Percentiles rank a stretch among this genome's conserved stretches.
phyloP scores from a whole-genome alignment of 495 filamentous ascomycete species.

The Aspergillus olivimuriae region DNA sequence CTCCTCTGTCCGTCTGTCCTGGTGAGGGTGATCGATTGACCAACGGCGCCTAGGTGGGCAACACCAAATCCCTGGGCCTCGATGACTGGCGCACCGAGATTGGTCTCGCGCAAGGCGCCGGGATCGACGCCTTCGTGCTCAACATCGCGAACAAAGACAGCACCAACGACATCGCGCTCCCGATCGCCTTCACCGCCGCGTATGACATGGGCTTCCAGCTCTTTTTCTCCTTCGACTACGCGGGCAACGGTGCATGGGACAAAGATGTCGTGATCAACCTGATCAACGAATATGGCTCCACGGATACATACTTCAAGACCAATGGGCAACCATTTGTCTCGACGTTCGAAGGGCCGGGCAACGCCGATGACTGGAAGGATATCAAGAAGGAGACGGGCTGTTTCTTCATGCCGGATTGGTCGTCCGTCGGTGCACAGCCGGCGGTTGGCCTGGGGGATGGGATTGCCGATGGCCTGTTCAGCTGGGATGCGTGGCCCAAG shows the following conservation, averaged over 20 bases:
- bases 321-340: conserved; percentile 53
- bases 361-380: conserved; percentile 46
- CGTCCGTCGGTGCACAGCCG: conserved; percentile 43
- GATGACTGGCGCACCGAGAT: not conserved
- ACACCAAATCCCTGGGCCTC: not conserved
- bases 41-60: not conserved
- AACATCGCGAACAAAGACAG: not conserved
- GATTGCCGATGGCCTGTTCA: conserved; percentile 54
- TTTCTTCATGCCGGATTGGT: conserved; percentile 60
- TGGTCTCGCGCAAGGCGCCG: not conserved
- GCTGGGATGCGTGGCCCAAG: conserved; percentile 66
- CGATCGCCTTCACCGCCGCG: not conserved
- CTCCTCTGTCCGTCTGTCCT: not conserved
- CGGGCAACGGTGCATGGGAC: not conserved
- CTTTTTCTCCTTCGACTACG: not conserved
- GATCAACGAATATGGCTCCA: too few species aligned
- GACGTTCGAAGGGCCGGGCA: conserved; percentile 58
- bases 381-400: conserved; percentile 41
- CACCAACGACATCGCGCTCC: not conserved
- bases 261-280: too few species aligned
- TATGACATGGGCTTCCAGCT: not conserved
- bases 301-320: too few species aligned
- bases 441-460: conserved; percentile 5
- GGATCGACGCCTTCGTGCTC: not conserved
- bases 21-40: not conserved